Conservation (phyloP, 2,329 filamentous ascomycete species). For the Aspergillus aculeatus region DNA sequence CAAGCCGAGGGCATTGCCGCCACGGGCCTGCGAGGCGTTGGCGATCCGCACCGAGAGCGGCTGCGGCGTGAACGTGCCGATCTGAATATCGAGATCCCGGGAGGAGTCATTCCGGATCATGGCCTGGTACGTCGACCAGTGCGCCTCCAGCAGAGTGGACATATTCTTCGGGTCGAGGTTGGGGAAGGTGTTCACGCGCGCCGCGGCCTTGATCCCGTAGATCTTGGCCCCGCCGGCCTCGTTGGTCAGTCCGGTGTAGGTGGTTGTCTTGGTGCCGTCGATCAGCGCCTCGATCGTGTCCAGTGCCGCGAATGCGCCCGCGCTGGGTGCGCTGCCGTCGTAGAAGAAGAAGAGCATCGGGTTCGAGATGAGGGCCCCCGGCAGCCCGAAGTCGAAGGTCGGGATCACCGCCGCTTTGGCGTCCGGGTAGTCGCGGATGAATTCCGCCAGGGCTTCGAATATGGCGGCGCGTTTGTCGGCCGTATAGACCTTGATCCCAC, state of each 20-base stretch:
- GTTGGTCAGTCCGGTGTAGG: slow-evolving; percentile 8
- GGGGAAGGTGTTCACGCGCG: slow-evolving; percentile 11
- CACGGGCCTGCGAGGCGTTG: neutral
- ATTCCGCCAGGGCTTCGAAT: slow-evolving; percentile 4
- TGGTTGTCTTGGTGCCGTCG: slow-evolving; percentile 4
- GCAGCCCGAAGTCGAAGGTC: slow-evolving; percentile 10
- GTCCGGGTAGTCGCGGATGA: slow-evolving; percentile 12
- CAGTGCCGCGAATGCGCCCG: slow-evolving; percentile 9
- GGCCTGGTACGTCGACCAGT: slow-evolving; percentile 8
- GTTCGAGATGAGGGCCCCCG: slow-evolving; percentile 8
- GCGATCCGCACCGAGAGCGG: slow-evolving; percentile 10
- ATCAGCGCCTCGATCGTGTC: slow-evolving; percentile 9
- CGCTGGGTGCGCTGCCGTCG: slow-evolving; percentile 6
- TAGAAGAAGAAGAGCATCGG: slow-evolving; percentile 15
- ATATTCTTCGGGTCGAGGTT: slow-evolving; percentile 6
- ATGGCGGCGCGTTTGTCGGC: slow-evolving; percentile 5
- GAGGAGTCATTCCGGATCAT: slow-evolving; percentile 7
- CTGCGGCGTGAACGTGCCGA: slow-evolving; percentile 11
- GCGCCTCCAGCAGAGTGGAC: slow-evolving; percentile 3
- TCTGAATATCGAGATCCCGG: slow-evolving; percentile 2
- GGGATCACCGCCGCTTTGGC: slow-evolving; percentile 12
- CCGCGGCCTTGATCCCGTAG: slow-evolving; percentile 11
- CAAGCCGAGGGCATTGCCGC: slow-evolving; percentile 11
- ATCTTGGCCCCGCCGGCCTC: slow-evolving; percentile 12
- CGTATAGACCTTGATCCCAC: slow-evolving; percentile 5